A percentile compares a stretch with the other conserved stretches of the same genome.
phyloP scores from a whole-genome alignment of 2,329 filamentous ascomycete species.

The Fusarium verticillioides region DNA sequence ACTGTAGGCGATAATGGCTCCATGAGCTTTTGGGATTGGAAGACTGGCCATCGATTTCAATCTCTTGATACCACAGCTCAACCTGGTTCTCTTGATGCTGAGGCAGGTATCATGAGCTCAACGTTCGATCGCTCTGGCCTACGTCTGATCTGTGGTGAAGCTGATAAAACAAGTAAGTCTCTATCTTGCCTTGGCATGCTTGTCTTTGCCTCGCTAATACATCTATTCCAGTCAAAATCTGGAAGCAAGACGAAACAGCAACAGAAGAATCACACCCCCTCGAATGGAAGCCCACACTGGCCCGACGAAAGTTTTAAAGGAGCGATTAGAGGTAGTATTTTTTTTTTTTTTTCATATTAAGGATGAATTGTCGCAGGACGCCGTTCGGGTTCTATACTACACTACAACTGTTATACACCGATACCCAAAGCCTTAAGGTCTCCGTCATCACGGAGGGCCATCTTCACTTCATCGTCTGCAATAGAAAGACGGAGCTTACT shows the following conservation, averaged over 20 bases:
- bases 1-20: conserved; percentile 83
- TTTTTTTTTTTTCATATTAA: conserved; percentile 10
- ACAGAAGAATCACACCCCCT: conserved; percentile 92
- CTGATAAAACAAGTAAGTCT: conserved; percentile 86
- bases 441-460: conserved; percentile 87
- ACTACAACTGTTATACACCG: conserved; percentile 49
- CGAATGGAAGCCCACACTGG: conserved; percentile 88
- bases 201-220: conserved; percentile 41
- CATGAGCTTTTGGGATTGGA: conserved; percentile 99
- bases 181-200: neutral
- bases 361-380: conserved; percentile 21
- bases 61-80: conserved; percentile 90
- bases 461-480: conserved; percentile 88
- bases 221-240: conserved; percentile 78
- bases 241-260: conserved; percentile 92
- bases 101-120: conserved; percentile 93
- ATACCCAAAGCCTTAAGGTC: conserved; percentile 86
- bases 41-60: conserved; percentile 93
- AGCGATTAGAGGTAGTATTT: conserved; percentile 2
- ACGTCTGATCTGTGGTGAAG: conserved; percentile 91
- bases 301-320: conserved; percentile 77
- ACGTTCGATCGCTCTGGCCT: conserved; percentile 92
- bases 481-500: conserved; percentile 88
- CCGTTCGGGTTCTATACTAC: conserved; percentile 36
- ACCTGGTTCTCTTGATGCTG: conserved; percentile 91